phyloP scores from a whole-genome alignment of 1,284 basidiomycete genomes.

The Wallemia hederae region DNA sequence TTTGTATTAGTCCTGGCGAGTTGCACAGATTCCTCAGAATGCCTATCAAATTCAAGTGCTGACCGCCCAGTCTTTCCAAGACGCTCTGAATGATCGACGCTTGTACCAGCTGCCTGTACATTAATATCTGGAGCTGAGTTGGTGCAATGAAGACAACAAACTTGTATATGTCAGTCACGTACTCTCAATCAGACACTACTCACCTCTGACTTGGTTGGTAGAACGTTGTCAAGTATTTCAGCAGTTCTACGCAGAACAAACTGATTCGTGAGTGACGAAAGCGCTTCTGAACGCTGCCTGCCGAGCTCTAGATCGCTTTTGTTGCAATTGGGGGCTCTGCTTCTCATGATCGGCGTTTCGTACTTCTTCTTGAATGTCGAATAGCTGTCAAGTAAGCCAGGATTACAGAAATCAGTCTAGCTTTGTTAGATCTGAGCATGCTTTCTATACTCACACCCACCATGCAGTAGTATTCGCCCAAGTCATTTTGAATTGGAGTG shows the following conservation, averaged over 20 bases:
- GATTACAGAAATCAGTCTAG: slow-evolving; percentile 76
- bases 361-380: slow-evolving; percentile 46
- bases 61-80: slow-evolving; percentile 35
- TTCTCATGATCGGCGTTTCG: slow-evolving; percentile 65
- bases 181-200: not conserved
- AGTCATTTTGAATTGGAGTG: slow-evolving; percentile 89
- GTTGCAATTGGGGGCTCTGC: slow-evolving; percentile 45
- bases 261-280: slow-evolving; percentile 44
- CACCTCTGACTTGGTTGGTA: slow-evolving; percentile 60
- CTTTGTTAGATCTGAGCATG: not conserved
- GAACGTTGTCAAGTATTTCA: slow-evolving; percentile 44
- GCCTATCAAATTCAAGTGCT: slow-evolving; percentile 54
- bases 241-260: slow-evolving; percentile 75
- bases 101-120: slow-evolving; percentile 45
- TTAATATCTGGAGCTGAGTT: slow-evolving; percentile 43
- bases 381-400: slow-evolving; percentile 44
- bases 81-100: slow-evolving; percentile 34
- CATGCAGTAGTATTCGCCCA: slow-evolving; percentile 89
- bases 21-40: slow-evolving; percentile 71
- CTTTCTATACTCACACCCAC: slow-evolving; percentile 18
- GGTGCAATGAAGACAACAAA: slow-evolving; percentile 76
- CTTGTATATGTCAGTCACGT: slow-evolving; percentile 30
- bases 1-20: slow-evolving; percentile 58
- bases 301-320: slow-evolving; percentile 43
- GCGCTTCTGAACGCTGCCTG: slow-evolving; percentile 38